These are phyloP conservation scores for Crithidia fasciculata DNA, from an alignment of 208 protist species.

Conservation along the genomic window DNA sequence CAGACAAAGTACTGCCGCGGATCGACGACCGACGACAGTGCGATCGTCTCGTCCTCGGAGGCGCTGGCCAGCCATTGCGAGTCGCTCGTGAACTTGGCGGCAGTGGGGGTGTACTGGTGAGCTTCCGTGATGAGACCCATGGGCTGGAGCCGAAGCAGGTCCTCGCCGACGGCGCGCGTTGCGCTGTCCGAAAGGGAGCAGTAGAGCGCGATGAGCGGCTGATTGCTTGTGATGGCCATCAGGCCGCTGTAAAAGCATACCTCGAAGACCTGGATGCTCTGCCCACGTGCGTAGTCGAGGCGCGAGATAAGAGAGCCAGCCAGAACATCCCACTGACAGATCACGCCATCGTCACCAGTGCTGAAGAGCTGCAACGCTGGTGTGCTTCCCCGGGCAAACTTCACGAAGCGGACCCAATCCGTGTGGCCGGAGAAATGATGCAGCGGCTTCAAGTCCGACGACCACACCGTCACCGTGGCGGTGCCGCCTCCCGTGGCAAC, in stretches of 20 bases:
- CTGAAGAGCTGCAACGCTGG: slow-evolving; percentile 72
- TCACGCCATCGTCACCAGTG: slow-evolving; percentile 80
- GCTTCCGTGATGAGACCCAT: slow-evolving; percentile 64
- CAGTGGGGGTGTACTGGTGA: slow-evolving; percentile 65
- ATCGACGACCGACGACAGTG: slow-evolving; percentile 61
- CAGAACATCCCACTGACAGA: slow-evolving; percentile 78
- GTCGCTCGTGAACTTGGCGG: slow-evolving; percentile 69
- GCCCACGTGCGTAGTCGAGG: slow-evolving; percentile 67
- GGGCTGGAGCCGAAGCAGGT: slow-evolving; percentile 53
- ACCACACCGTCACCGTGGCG: slow-evolving; percentile 72
- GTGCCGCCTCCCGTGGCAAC: slow-evolving; percentile 68
- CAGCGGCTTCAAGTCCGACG: slow-evolving; percentile 49
- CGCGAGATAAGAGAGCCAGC: slow-evolving; percentile 55
- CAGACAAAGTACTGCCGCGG: slow-evolving; percentile 58
- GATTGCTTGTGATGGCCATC: slow-evolving; percentile 72
- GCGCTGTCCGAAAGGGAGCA: slow-evolving; percentile 36
- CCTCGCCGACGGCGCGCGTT: slow-evolving; percentile 33
- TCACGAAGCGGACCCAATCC: slow-evolving; percentile 86
- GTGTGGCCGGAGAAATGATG: slow-evolving; percentile 76
- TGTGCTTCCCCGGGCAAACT: slow-evolving; percentile 51
- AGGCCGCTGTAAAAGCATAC: slow-evolving; percentile 58
- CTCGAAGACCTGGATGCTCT: slow-evolving; percentile 81
- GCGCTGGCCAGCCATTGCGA: slow-evolving; percentile 80
- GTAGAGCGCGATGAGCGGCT: slow-evolving; percentile 65
- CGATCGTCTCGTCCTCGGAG: slow-evolving; percentile 79